phyloP scores from a whole-genome alignment of 148 eudicot genomes.

The Silene latifolia region DNA sequence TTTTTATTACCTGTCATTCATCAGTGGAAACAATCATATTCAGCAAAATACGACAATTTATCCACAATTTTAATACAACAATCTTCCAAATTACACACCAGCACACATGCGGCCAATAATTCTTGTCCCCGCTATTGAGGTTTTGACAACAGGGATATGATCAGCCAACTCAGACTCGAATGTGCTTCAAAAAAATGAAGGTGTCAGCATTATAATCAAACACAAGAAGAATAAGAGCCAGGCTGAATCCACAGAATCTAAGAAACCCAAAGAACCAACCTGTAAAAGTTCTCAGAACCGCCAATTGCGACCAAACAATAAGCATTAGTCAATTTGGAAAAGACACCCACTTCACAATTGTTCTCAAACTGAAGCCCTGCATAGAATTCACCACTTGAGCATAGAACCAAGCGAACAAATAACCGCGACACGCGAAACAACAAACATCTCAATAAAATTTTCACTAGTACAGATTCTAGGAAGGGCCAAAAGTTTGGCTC shows the following conservation, averaged over 20 bases:
- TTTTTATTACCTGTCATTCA: slow-evolving; percentile 77
- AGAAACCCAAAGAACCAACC: slow-evolving; percentile 37
- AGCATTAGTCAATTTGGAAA: slow-evolving; percentile 85
- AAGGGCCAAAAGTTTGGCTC: neutral
- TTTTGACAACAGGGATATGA: slow-evolving; percentile 54
- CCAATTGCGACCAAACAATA: slow-evolving; percentile 94
- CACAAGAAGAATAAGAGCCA: neutral
- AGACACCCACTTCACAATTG: slow-evolving; percentile 79
- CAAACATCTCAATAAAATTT: neutral
- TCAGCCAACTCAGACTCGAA: slow-evolving; percentile 57
- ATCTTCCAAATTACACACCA: slow-evolving; percentile 30
- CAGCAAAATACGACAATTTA: neutral
- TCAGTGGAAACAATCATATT: slow-evolving; percentile 3
- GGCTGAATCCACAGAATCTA: neutral
- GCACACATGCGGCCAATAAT: slow-evolving; percentile 66
- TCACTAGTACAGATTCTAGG: too few species aligned
- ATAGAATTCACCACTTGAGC: neutral
- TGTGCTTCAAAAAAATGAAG: slow-evolving; percentile 35
- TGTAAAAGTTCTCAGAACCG: slow-evolving; percentile 91
- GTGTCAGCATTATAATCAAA: neutral
- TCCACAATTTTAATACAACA: neutral
- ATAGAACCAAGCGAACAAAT: neutral
- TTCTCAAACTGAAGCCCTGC: slow-evolving; percentile 93
- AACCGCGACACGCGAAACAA: neutral
- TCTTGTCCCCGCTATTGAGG: slow-evolving; percentile 53